phyloP scores from a whole-genome alignment of 2,329 filamentous ascomycete genomes.

The Hymenoscyphus albidus region DNA sequence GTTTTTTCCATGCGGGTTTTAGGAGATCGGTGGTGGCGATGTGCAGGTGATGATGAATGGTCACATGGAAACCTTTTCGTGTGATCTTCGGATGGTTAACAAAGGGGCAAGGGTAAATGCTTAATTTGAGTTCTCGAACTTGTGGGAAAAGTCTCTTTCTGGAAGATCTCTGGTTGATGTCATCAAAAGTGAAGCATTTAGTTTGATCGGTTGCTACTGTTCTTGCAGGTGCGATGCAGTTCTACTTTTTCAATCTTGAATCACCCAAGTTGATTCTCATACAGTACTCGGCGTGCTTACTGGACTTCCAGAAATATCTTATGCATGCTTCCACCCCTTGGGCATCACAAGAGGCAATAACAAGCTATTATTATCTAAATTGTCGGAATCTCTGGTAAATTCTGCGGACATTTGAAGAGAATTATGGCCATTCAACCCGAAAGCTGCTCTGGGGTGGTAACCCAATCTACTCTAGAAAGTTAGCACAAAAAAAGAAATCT shows the following conservation, averaged over 20 bases:
- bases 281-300: no score
- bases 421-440: no score
- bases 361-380: no score
- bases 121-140: background rate
- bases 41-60: background rate
- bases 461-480: no score
- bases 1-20: no score
- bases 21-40: slow-evolving; percentile 1
- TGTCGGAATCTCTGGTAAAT: no score
- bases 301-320: no score
- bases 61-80: background rate
- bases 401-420: no score
- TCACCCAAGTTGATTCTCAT: background rate
- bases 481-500: no score
- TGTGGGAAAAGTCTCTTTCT: background rate
- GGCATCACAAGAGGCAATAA: no score
- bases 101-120: background rate
- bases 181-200: background rate
- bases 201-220: background rate
- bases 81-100: background rate
- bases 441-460: no score
- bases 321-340: no score
- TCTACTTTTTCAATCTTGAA: background rate
- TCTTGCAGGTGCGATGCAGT: background rate
- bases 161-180: background rate